Evolutionary conservation across 768 basidiomycete genomes (phyloP).

Genomic region (Termitomyces sp.): DNA sequence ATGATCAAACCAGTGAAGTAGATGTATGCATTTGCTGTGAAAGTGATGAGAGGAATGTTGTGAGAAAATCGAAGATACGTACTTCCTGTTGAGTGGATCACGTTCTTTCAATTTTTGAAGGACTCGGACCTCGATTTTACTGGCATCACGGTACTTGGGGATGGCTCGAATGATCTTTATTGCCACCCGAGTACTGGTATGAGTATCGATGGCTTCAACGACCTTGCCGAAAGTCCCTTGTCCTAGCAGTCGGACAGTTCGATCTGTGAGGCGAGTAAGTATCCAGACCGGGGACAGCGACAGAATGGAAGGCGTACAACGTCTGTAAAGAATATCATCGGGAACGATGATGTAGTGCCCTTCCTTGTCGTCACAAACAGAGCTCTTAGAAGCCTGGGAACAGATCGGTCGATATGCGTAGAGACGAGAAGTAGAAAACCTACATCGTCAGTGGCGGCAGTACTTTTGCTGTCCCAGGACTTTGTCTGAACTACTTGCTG

Average conservation of each 20-base stretch:
- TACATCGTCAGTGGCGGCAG: slow-evolving; percentile 63
- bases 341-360: slow-evolving; percentile 96
- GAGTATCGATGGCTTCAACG: slow-evolving; percentile 83
- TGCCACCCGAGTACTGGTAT: slow-evolving; percentile 74
- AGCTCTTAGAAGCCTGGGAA: slow-evolving; percentile 56
- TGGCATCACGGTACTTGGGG: slow-evolving; percentile 97
- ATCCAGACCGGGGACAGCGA: slow-evolving; percentile 1
- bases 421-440: slow-evolving; percentile 23
- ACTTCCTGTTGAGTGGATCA: slow-evolving; percentile 88
- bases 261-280: slow-evolving; percentile 51
- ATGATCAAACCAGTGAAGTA: slow-evolving; percentile 93
- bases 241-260: slow-evolving; percentile 83
- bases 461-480: slow-evolving; percentile 65
- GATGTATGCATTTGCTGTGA: slow-evolving; percentile 92
- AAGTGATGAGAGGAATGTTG: slow-evolving; percentile 14
- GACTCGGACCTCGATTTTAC: slow-evolving; percentile 96
- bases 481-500: slow-evolving; percentile 46
- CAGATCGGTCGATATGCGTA: slow-evolving; percentile 20
- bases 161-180: slow-evolving; percentile 99
- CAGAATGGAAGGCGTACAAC: slow-evolving; percentile 52
- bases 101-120: slow-evolving; percentile 85
- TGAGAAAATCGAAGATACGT: slow-evolving; percentile 25
- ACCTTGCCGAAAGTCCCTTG: slow-evolving; percentile 99
- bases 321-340: slow-evolving; percentile 81
- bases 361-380: slow-evolving; percentile 93